Evolutionary conservation across 78 protist species (phyloP), one percentile per base, ranked within the genome.

Genomic region (Polysphondylium violaceum): DNA sequence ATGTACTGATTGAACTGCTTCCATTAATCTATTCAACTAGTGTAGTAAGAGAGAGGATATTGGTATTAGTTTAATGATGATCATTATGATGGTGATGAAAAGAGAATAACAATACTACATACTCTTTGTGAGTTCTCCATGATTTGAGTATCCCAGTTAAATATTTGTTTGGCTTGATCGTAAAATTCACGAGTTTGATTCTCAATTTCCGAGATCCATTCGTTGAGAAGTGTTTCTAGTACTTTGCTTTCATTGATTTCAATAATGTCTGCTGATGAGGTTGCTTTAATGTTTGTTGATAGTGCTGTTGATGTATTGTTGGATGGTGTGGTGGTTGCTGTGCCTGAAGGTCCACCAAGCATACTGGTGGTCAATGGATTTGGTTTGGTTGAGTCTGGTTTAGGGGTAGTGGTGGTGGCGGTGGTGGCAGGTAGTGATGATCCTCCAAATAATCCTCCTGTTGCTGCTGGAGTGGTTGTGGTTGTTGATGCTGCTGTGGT

Each of bases 61-160:
- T 29, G 23, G 3, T 59, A 25, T 59, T 2, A 29, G 9, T 16
- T 29, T n/a, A 59, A 25, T 11, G 12, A 59, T 50, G 27, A 35
- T 36, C 21, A 21, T 5, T 33, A 21, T 55, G 5, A 29, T 53
- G 29, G 8, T 51, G 19, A 3, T 50, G 3, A 38, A 27, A 35
- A 27, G n/a, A n/a, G n/a, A n/a, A n/a, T n/a, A n/a, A n/a, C n/a
- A n/a, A n/a, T n/a, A n/a, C n/a, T n/a, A 27, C 0, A 25, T 65
- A 81, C 71, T 69, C 58, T 83, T 83, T 83, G 91, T 27, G 91
- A 83, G 50, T 83, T 83, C 33, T 83, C 91, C 91, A 83, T 83
- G 23, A 83, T 83, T n/a, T 51, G 4, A 21, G 68, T 41, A 44
- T 83, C 91, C 91, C 91, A 83, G 25, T 55, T 27, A 69, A 55